Conservation (phyloP, 305 asterid genomes). For the Caryopteris hybrid region DNA sequence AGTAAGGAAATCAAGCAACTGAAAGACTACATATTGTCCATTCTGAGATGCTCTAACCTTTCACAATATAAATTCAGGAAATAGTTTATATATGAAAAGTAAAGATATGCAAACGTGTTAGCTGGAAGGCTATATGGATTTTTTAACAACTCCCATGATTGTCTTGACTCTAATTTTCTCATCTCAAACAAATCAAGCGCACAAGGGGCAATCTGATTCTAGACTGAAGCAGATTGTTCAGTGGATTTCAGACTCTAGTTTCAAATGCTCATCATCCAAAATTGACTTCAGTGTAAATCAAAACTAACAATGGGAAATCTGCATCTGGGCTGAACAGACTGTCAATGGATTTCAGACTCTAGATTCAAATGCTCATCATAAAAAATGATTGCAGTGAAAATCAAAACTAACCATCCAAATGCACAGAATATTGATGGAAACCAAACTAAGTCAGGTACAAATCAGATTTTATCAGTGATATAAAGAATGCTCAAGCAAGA, state of each 20-base stretch:
- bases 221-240: too few relatives aligned
- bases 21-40: neutral
- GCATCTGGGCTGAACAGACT: too few relatives aligned
- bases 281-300: too few relatives aligned
- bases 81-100: constrained; percentile 6
- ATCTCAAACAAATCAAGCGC: neutral
- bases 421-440: neutral
- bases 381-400: too few relatives aligned
- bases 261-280: neutral
- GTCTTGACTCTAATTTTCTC: neutral
- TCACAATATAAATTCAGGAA: neutral
- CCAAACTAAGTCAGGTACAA: neutral
- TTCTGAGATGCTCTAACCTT: constrained; percentile 2
- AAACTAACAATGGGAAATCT: too few relatives aligned
- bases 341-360: too few relatives aligned
- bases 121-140: neutral
- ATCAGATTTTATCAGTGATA: neutral
- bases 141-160: neutral
- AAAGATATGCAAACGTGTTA: neutral
- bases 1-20: neutral
- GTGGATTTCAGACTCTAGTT: neutral
- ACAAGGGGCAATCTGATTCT: neutral
- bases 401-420: too few relatives aligned
- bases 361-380: too few relatives aligned
- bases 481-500: neutral